These are phyloP conservation scores for Ziziphus jujuba DNA, from an alignment of 306 rosid species.

Conservation along the genomic window DNA sequence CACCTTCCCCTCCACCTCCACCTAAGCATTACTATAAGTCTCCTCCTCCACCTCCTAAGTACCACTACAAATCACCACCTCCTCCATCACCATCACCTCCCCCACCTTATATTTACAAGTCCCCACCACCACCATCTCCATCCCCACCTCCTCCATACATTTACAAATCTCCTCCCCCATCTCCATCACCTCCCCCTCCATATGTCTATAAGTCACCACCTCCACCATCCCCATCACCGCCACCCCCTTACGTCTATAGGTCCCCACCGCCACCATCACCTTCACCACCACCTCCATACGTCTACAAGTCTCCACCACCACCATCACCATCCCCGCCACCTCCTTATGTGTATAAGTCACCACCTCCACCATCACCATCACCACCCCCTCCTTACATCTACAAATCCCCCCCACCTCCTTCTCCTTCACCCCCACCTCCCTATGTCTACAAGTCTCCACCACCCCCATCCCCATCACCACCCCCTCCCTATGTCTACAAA, in stretches of 20 bases:
- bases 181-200: neutral
- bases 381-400: neutral
- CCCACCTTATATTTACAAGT: too few relatives aligned
- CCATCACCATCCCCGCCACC: neutral
- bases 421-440: neutral
- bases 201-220: constrained; percentile 1
- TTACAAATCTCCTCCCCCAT: constrained; percentile 20
- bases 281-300: neutral
- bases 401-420: constrained; percentile 11
- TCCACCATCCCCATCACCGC: neutral
- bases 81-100: too few relatives aligned
- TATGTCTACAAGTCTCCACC: constrained; percentile 1
- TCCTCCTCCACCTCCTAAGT: constrained; percentile 11
- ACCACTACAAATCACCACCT: neutral
- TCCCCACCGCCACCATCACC: constrained; percentile 13
- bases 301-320: constrained; percentile 11
- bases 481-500: neutral
- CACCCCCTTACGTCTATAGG: neutral
- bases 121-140: constrained; percentile 17
- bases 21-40: constrained; percentile 10
- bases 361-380: neutral
- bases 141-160: neutral
- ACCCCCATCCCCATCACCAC: constrained; percentile 13
- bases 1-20: neutral
- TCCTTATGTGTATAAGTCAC: neutral